phyloP scores from a whole-genome alignment of 106 monocot species.

The Ottelia alismoides region DNA sequence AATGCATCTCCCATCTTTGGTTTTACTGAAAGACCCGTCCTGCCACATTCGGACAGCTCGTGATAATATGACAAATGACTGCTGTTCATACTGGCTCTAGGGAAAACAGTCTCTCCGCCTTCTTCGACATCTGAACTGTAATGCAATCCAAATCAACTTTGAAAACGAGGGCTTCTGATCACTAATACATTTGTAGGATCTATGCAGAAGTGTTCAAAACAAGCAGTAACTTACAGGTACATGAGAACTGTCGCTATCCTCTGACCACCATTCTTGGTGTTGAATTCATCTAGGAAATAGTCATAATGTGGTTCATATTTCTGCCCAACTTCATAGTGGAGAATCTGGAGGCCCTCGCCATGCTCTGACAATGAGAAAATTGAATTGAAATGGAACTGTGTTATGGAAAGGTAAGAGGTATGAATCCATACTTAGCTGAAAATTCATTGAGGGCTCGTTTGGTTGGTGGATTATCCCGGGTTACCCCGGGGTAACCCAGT shows the following conservation, averaged over 20 bases:
- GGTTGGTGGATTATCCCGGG: too few relatives aligned
- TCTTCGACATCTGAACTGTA: constrained; percentile 12
- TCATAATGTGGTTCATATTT: constrained; percentile 8
- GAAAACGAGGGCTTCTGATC: too few relatives aligned
- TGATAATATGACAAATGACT: constrained; percentile 1
- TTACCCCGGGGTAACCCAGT: too few relatives aligned
- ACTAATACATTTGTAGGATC: neutral
- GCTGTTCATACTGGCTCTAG: neutral
- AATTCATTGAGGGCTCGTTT: too few relatives aligned
- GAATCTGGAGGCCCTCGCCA: constrained; percentile 8
- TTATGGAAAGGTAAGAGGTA: too few relatives aligned
- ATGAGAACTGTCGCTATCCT: constrained; percentile 7
- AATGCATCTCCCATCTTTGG: too few relatives aligned
- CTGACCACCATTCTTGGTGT: too few relatives aligned
- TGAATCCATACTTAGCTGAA: too few relatives aligned
- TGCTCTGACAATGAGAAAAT: neutral
- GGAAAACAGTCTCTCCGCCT: constrained; percentile 9
- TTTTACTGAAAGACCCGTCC: constrained; percentile 2
- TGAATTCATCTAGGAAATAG: constrained; percentile 6
- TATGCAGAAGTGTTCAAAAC: neutral
- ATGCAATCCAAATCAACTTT: neutral
- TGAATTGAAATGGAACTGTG: too few relatives aligned
- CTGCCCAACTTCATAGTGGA: too few relatives aligned
- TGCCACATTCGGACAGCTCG: constrained; percentile 12
- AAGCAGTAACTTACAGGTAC: constrained; percentile 1